phyloP scores from a whole-genome alignment of 441 rosid genomes.

The Omphalea diandra region DNA sequence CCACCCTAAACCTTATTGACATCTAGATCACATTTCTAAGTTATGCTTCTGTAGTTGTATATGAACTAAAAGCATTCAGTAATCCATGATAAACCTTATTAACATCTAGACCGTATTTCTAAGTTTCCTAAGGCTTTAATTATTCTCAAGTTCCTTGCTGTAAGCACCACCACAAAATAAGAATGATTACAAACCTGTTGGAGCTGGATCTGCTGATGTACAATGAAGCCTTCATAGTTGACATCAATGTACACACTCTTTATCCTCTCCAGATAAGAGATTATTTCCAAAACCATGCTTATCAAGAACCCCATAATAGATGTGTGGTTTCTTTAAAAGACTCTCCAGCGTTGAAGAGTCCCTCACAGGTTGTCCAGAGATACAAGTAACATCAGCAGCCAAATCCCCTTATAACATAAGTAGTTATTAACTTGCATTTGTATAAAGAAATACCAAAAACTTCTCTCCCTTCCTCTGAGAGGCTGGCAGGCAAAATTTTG shows the following conservation, averaged over 20 bases:
- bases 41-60: too few relatives aligned
- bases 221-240: slow-evolving; percentile 93
- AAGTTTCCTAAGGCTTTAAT: not conserved
- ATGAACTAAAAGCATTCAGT: not conserved
- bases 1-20: too few relatives aligned
- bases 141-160: not conserved
- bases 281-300: slow-evolving; percentile 86
- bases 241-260: slow-evolving; percentile 91
- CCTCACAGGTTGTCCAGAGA: slow-evolving; percentile 86
- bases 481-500: not conserved
- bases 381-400: slow-evolving; percentile 64
- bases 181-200: slow-evolving; percentile 58
- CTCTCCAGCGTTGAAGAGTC: slow-evolving; percentile 79
- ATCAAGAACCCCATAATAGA: slow-evolving; percentile 71
- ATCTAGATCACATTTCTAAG: not conserved
- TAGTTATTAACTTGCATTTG: not conserved
- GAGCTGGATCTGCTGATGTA: slow-evolving; percentile 78
- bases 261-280: slow-evolving; percentile 66
- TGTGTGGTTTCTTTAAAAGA: slow-evolving; percentile 92
- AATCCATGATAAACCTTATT: too few relatives aligned
- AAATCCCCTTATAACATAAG: slow-evolving; percentile 51
- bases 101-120: too few relatives aligned
- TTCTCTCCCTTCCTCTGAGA: not conserved
- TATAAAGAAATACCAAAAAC: not conserved
- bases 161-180: not conserved